Evolutionary conservation across 2,329 filamentous ascomycete species (phyloP), one percentile per base, ranked within the genome.

Genomic region (Diaporthe batatas): DNA sequence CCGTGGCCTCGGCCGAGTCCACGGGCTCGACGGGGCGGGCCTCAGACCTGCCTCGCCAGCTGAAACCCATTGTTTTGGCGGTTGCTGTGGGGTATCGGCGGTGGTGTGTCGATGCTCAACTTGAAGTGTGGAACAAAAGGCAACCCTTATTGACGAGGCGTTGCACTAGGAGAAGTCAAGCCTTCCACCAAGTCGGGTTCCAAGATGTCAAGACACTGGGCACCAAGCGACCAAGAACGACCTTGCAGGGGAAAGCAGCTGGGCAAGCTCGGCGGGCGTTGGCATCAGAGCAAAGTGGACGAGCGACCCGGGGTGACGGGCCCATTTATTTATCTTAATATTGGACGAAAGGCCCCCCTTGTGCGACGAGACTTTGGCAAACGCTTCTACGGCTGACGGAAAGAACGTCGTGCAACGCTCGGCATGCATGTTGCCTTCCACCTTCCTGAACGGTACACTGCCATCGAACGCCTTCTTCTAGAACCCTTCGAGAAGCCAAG

Each of bases 201-300:
- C 62, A 67, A 67, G 62, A 67, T 18, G 62, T 67, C 47, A 53
- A 44, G 25, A 18, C n/a, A 47, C 62, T 67, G 62, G 62, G 62
- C 62, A 67, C 62, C 62, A 53, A 67, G 62, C 47, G 47, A 67
- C 62, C 62, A 67, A 67, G 62, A 67, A 53, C 29, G 62, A 67
- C 32, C 62, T 34, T 53, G 29, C 62, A 67, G n/a, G 62, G 47
- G 47, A 23, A 18, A 53, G 14, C 3, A 51, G 29, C 29, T 29
- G 29, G 29, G 29, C 29, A 29, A 67, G 62, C 62, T 67, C 62
- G 62, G 62, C 62, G 47, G 47, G 47, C 32, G 47, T 53, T 53
- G 44, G 47, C 62, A 67, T 67, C 29, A 4, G 25, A n/a, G 5
- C 29, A 29, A 29, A 12, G 18, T 1, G 21, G 16, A 16, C 39